Evolutionary conservation across 176 grass and related monocot genomes (phyloP), one percentile per base, ranked within the genome.

Genomic region (Phragmites australis): DNA sequence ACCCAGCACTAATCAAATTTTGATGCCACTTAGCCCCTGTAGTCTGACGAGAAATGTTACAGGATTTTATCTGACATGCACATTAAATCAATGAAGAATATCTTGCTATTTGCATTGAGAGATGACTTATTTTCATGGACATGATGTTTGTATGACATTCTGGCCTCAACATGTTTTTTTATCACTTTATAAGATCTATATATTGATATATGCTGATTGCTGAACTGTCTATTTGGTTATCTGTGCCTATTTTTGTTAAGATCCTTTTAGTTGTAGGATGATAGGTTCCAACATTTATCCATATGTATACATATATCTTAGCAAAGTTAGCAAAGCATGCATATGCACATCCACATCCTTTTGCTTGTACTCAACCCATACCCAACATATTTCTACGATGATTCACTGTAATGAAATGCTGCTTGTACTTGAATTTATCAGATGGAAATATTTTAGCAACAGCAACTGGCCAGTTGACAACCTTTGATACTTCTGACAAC

Each of bases 381-480:
- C 56, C 61, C 44, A 59, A 67, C 21, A 16, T 53, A 53, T 61
- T 59, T 56, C 41, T 27, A 72, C 59, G 31, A 40, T 25, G 52
- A 23, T 52, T 86, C 30, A 62, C 74, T 43, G 39, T 88, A 89
- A 73, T 39, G 22, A 76, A 75, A 58, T 58, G 18, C 48, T 42
- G 17, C 42, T 60, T 78, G 65, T 75, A 29, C 56, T 79, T 79
- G 16, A 23, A 78, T 79, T 22, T 74, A 40, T 85, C 72, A 99
- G 92, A 95, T 93, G 92, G 92, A 83, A 86, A 85, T 16, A 82
- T 89, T 84, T 87, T 94, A 79, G 96, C 96, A 67, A 89, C 88
- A 34, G 96, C 96, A 83, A 86, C 96, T 84, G 92, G 90, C n/a
- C 96, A 91, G 79, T 81, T 99, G 84, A 93, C 83, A 70, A 93